phyloP scores from a whole-genome alignment of 2,329 filamentous ascomycete genomes.

The Cordyceps tenuipes region DNA sequence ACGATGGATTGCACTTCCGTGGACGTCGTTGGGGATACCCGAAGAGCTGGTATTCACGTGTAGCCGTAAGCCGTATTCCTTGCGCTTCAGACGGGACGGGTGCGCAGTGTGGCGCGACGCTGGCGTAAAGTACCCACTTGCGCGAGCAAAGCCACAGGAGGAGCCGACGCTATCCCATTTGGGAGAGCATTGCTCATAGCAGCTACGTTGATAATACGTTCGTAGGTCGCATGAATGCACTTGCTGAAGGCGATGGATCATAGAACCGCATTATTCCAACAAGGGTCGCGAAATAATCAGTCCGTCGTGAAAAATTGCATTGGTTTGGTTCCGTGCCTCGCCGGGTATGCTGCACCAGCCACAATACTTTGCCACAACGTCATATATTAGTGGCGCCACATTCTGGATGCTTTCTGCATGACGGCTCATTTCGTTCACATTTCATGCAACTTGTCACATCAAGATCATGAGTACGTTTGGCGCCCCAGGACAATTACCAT shows the following conservation, averaged over 20 bases:
- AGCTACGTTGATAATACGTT: no score
- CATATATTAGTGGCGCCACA: constrained; percentile 3
- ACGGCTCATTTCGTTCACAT: neutral
- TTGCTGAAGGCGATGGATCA: neutral
- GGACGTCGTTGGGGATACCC: neutral
- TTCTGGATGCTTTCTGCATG: neutral
- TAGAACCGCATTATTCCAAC: neutral
- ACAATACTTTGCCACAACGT: neutral
- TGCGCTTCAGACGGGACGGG: constrained; percentile 1
- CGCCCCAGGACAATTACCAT: constrained; percentile 58
- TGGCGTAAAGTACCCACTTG: constrained; percentile 2
- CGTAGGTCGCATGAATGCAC: neutral
- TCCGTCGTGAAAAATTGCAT: no score
- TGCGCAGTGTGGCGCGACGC: neutral
- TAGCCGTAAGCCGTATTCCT: constrained; percentile 7
- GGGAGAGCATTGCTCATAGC: neutral
- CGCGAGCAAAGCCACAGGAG: constrained; percentile 5
- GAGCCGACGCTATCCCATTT: neutral
- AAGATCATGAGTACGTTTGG: constrained; percentile 56
- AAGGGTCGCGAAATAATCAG: neutral
- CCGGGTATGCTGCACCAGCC: neutral
- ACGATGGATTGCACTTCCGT: constrained; percentile 11
- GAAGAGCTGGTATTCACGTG: constrained; percentile 10
- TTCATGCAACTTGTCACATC: neutral
- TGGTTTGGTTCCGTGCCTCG: neutral